Conservation (phyloP, 345 rosid genomes). For the Pugionium dolabratum region DNA sequence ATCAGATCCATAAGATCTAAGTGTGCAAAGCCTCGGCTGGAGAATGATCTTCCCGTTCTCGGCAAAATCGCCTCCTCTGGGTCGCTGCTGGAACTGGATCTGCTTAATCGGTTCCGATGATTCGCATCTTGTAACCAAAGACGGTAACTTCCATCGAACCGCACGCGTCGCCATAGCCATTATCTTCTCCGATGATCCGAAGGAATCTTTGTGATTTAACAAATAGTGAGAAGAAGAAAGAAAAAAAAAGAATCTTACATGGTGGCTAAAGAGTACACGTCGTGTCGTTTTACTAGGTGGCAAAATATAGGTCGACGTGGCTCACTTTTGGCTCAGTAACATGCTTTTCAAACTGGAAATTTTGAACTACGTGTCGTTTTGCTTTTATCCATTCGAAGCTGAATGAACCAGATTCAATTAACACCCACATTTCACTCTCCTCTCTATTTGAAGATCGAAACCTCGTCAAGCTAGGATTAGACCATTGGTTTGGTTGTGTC, state of each 20-base stretch:
- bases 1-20: constrained; percentile 83
- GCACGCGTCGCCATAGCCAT: constrained; percentile 68
- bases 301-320: constrained; percentile 39
- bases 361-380: constrained; percentile 34
- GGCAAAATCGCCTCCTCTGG: constrained; percentile 39
- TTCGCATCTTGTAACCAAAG: constrained; percentile 29
- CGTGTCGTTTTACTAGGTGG: constrained; percentile 47
- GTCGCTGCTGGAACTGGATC: constrained; percentile 39
- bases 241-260: constrained; percentile 29
- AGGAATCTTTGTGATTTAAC: constrained; percentile 19
- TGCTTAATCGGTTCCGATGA: constrained; percentile 44
- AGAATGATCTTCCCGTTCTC: constrained; percentile 65
- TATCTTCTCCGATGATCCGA: constrained; percentile 5
- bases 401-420: constrained; percentile 24
- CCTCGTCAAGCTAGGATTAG: too few relatives aligned
- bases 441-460: background rate
- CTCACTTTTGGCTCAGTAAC: constrained; percentile 30
- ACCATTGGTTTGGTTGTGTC: too few relatives aligned
- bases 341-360: constrained; percentile 28
- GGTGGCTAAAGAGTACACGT: constrained; percentile 39
- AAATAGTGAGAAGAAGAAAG: background rate
- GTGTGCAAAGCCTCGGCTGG: constrained; percentile 83
- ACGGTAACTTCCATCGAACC: constrained; percentile 42
- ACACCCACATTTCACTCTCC: background rate
- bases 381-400: constrained; percentile 31